These are phyloP conservation scores for Plantago ovata DNA, from an alignment of 257 asterid species.

Conservation along the genomic window DNA sequence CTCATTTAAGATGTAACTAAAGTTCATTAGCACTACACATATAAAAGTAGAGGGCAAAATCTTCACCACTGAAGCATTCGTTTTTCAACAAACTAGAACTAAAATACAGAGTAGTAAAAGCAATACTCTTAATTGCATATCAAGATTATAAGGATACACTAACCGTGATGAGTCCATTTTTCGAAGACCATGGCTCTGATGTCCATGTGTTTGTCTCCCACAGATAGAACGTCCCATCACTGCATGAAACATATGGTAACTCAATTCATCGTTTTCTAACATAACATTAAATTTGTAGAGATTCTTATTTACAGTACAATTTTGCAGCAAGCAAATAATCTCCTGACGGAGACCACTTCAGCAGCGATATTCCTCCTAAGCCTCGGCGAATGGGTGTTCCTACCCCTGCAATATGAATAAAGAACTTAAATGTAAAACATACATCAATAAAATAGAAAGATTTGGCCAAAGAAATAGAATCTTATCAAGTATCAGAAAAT, in stretches of 20 bases:
- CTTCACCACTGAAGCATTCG: no score
- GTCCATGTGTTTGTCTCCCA: conserved; percentile 99
- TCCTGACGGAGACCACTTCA: conserved; percentile 98
- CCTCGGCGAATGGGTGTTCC: conserved; percentile 98
- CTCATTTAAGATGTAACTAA: no score
- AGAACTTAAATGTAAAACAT: conserved; percentile 1
- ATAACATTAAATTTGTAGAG: conserved; percentile 20
- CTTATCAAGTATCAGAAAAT: no score
- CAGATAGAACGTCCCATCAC: conserved; percentile 94
- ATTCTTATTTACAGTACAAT: conserved; percentile 51
- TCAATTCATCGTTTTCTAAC: conserved; percentile 13
- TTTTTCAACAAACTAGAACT: no score
- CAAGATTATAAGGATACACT: conserved; percentile 27
- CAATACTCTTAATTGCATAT: no score
- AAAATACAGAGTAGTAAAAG: no score
- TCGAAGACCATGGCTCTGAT: conserved; percentile 94
- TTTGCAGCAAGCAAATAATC: conserved; percentile 89
- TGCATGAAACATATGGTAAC: conserved; percentile 33
- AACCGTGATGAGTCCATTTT: conserved; percentile 88
- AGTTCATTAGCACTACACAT: no score
- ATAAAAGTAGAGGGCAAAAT: no score
- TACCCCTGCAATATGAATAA: conserved; percentile 44
- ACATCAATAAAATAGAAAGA: conserved; percentile 19
- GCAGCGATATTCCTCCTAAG: conserved; percentile 89
- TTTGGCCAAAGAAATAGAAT: not conserved